Percentiles rank a stretch among this genome's conserved stretches.
These are phyloP conservation scores for Agaricus blazei DNA, from an alignment of 768 basidiomycete species.

Conservation along the genomic window DNA sequence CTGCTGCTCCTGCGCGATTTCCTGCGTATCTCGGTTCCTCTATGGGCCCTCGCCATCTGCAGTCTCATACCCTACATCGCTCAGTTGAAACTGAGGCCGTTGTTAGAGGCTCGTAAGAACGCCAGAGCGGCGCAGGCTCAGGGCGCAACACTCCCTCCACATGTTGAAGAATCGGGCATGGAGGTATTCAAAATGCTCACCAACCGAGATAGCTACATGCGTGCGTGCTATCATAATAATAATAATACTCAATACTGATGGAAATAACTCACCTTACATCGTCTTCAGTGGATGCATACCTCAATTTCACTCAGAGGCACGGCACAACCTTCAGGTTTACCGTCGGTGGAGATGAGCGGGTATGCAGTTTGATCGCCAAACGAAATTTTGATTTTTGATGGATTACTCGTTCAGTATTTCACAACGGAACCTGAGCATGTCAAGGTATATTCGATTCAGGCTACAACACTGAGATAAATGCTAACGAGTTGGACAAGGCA, in stretches of 20 bases:
- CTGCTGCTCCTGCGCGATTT: not conserved
- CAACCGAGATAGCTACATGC: constrained; percentile 27
- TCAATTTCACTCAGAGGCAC: constrained; percentile 17
- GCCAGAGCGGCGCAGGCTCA: constrained; percentile 21
- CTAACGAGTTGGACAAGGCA: constrained; percentile 14
- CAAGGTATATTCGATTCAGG: constrained; percentile 20
- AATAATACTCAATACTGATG: too few relatives aligned
- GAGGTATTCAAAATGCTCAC: constrained; percentile 17
- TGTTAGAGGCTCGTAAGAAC: not conserved
- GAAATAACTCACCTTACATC: not conserved
- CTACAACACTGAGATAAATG: not conserved
- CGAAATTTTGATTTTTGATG: not conserved
- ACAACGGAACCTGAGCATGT: constrained; percentile 24
- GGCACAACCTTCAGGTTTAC: constrained; percentile 14
- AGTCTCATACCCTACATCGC: not conserved
- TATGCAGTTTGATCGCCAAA: constrained; percentile 7
- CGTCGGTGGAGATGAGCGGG: constrained; percentile 24
- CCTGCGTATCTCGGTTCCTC: not conserved
- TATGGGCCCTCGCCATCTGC: not conserved
- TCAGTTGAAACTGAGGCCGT: not conserved
- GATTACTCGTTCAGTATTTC: constrained; percentile 22
- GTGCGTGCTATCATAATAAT: constrained; percentile 14
- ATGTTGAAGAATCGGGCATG: constrained; percentile 21
- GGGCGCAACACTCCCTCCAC: constrained; percentile 29
- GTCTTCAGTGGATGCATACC: not conserved